Conservation (phyloP, 192 early-diverging fungal genomes). For the Gonapodya sp. region DNA sequence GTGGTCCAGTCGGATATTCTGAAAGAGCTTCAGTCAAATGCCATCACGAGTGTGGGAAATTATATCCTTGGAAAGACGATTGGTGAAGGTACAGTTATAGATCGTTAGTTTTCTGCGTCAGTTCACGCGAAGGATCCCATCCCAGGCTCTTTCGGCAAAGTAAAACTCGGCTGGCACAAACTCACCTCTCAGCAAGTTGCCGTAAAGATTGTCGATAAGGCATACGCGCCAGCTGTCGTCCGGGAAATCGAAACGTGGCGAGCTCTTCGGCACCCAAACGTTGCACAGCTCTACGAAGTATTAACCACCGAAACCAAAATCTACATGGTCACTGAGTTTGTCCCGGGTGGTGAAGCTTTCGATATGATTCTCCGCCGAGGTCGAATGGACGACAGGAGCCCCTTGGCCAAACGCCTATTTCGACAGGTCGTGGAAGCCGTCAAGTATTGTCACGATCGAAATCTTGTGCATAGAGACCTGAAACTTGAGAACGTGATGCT, state of each 20-base stretch:
- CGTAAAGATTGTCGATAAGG: slow-evolving; percentile 49
- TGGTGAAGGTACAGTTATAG: slow-evolving; percentile 28
- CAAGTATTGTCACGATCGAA: not conserved
- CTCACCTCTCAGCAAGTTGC: slow-evolving; percentile 52
- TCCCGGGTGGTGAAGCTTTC: slow-evolving; percentile 64
- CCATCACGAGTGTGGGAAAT: slow-evolving; percentile 42
- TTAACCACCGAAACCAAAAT: slow-evolving; percentile 61
- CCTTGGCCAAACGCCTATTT: slow-evolving; percentile 5
- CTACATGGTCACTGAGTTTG: slow-evolving; percentile 72
- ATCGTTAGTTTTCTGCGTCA: not conserved
- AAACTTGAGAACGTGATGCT: not conserved
- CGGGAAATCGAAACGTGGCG: slow-evolving; percentile 41
- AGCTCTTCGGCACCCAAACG: slow-evolving; percentile 65
- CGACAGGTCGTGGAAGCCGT: slow-evolving; percentile 13
- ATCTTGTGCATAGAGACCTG: slow-evolving; percentile 12
- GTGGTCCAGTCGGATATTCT: slow-evolving; percentile 28
- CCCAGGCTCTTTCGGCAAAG: slow-evolving; percentile 54
- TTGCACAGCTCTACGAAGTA: slow-evolving; percentile 68
- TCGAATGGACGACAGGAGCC: slow-evolving; percentile 14
- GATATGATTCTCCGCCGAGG: slow-evolving; percentile 23
- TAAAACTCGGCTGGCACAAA: slow-evolving; percentile 47
- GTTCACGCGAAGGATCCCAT: not conserved
- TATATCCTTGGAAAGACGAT: slow-evolving; percentile 43
- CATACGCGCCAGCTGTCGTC: slow-evolving; percentile 44
- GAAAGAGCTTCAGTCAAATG: slow-evolving; percentile 43